Percentiles rank a stretch among this genome's conserved stretches.
Evolutionary conservation across 208 protist species (phyloP).

Genomic region (Trypanosoma brucei): DNA sequence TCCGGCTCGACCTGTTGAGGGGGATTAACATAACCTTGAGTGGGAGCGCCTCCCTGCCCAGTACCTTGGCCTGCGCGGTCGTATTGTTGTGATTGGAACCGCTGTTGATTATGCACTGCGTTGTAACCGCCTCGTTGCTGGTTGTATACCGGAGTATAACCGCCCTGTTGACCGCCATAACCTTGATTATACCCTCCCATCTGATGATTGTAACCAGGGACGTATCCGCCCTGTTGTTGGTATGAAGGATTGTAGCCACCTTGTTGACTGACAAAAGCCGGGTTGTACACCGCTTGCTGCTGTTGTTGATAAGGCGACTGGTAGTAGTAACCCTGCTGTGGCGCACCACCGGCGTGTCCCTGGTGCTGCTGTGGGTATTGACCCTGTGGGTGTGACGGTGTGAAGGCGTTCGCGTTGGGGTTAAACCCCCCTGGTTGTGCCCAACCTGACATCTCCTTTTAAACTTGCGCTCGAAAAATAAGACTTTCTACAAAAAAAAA

Average conservation of each 20-base stretch:
- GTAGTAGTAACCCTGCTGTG: conserved; percentile 17
- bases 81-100: background rate
- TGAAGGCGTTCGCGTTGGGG: conserved; percentile 23
- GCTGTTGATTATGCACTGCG: background rate
- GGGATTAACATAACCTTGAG: background rate
- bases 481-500: conserved; percentile 1
- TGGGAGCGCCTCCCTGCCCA: background rate
- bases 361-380: conserved; percentile 32
- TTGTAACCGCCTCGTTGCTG: conserved; percentile 30
- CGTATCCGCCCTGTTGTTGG: conserved; percentile 1
- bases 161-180: conserved; percentile 20
- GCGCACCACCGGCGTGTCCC: conserved; percentile 3
- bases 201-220: conserved; percentile 5
- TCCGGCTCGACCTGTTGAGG: background rate
- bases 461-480: conserved; percentile 3
- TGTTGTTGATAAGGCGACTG: conserved; percentile 13
- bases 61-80: background rate
- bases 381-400: conserved; percentile 6
- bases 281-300: conserved; percentile 14
- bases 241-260: too few species aligned
- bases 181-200: conserved; percentile 27
- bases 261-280: background rate
- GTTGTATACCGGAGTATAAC: conserved; percentile 22
- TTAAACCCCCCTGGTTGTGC: conserved; percentile 59
- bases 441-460: conserved; percentile 56